phyloP scores from a whole-genome alignment of 305 asterid species.

The Fraxinus nigra region DNA sequence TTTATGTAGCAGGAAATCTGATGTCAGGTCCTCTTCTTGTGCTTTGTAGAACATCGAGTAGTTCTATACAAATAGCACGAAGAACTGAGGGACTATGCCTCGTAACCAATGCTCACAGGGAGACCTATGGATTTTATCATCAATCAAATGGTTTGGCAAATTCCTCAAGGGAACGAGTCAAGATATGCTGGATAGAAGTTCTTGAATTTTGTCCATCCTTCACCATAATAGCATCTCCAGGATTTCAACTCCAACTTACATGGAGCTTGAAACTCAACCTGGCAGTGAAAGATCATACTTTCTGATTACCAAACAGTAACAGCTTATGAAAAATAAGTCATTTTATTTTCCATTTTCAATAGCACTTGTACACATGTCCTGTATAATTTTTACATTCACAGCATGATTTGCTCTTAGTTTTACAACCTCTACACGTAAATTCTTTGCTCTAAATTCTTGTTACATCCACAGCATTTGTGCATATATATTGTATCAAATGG shows the following conservation, averaged over 20 bases:
- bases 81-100: background rate
- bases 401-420: background rate
- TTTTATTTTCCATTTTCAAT: background rate
- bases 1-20: background rate
- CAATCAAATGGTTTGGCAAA: background rate
- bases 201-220: background rate
- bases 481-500: background rate
- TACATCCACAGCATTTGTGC: background rate
- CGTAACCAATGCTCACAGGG: background rate
- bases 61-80: background rate
- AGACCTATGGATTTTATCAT: background rate
- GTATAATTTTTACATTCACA: background rate
- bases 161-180: background rate
- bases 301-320: background rate
- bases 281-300: background rate
- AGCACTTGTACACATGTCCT: background rate
- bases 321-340: background rate
- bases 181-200: background rate
- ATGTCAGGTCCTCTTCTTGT: background rate
- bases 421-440: background rate
- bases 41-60: background rate
- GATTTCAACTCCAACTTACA: background rate
- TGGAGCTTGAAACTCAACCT: background rate
- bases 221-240: background rate
- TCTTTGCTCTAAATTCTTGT: background rate